Base-by-base conservation (phyloP, 805 yeast genomes). In the Kurtzmaniella cleridarum region DNA sequence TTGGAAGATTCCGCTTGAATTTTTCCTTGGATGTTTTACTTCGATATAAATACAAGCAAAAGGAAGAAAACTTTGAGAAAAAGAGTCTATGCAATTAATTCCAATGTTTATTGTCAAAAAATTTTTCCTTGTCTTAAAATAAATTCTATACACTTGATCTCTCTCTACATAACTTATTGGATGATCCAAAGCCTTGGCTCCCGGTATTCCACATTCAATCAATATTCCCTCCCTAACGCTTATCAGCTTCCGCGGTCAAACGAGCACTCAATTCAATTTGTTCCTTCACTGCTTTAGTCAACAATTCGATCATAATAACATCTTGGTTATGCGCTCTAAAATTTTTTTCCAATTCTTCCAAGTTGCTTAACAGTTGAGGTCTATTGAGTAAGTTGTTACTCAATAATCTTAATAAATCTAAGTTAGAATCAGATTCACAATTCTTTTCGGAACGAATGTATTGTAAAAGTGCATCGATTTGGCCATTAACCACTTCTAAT, bases 271-370 rank as follows among this genome's bases (percentile, higher is more conserved):
- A 71, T 58, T 84, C 90, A 47, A 86, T 73, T 66, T 88, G 96
- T 46, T 88, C 84, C 66, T 84, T 85, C 51, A 88, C 79, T 40
- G 93, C 84, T 49, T 82, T 79, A 41, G 95, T 82, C 62, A 88
- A 73, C 57, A 82, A 84, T 57, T 85, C 91, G 46, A 88, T 75
- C 79, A 87, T 77, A 44, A 84, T 71, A 32, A 87, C 79, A 53
- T 88, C 95, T 60, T 85, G 88, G 56, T 81, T 70, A 58, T 85
- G 89, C 28, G 76, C 71, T 55, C 77, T 78, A 71, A 86, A 79
- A 45, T 79, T 72, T 46, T 70, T 62, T 54, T 76, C 78, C 51
- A 84, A 69, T 36, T 71, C 71, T 33, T 74, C 77, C 45, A 70
- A 51, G 45, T 76, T 70, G 44, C 70, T 57, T 41, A 78, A 70